phyloP scores from a whole-genome alignment of 2,329 filamentous ascomycete species.

The Capronia coronata region DNA sequence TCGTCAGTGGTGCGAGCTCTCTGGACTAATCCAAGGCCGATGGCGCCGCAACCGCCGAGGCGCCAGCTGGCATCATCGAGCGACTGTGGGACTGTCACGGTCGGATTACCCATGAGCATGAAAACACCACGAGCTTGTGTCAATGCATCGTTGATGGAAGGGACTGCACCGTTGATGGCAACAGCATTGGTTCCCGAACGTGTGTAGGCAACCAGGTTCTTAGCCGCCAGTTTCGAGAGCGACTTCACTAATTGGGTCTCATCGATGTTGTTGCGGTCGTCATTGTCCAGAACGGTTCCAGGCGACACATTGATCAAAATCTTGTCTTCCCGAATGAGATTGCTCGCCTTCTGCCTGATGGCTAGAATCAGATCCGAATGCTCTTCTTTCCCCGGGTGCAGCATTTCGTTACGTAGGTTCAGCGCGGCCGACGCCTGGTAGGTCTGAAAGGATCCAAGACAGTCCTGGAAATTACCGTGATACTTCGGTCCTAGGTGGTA shows the following conservation, averaged over 20 bases:
- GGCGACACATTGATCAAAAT: conserved; percentile 80
- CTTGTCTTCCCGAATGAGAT: conserved; percentile 71
- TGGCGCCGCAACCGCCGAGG: conserved; percentile 79
- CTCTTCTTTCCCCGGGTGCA: conserved; percentile 84
- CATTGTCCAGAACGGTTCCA: conserved; percentile 70
- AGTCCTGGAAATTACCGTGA: conserved; percentile 94
- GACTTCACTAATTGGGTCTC: conserved; percentile 70
- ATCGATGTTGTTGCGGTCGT: conserved; percentile 63
- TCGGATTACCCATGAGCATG: conserved; percentile 73
- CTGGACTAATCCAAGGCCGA: conserved; percentile 79
- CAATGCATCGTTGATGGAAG: conserved; percentile 83
- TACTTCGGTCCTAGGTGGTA: conserved; percentile 85
- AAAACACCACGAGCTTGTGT: conserved; percentile 72
- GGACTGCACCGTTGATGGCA: conserved; percentile 80
- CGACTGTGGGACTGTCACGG: conserved; percentile 72
- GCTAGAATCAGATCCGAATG: conserved; percentile 85
- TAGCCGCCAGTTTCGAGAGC: conserved; percentile 65
- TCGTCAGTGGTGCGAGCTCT: conserved; percentile 63
- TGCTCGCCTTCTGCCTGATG: conserved; percentile 76
- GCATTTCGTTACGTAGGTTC: conserved; percentile 82
- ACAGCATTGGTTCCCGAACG: conserved; percentile 69
- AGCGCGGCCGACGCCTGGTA: conserved; percentile 88
- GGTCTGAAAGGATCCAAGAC: conserved; percentile 89
- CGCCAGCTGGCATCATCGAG: conserved; percentile 91
- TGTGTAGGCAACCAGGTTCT: conserved; percentile 61